Conservation (phyloP, 352 stramenopile genomes). For the Phytophthora uliginosa region DNA sequence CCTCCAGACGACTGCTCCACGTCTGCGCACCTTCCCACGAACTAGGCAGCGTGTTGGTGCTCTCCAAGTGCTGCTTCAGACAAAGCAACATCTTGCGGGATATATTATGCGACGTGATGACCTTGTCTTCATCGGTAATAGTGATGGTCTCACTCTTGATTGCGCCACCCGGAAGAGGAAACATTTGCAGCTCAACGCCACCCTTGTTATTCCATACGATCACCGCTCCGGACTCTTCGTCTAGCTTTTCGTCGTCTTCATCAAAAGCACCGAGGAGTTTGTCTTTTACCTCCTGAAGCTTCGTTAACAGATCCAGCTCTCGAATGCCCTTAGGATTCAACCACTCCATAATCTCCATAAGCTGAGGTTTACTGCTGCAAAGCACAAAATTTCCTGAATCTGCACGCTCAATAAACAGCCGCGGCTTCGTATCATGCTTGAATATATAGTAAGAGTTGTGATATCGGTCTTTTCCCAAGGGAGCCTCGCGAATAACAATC, state of each 20-base stretch:
- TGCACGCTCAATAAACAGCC: conserved; percentile 76
- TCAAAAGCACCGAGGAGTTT: conserved; percentile 39
- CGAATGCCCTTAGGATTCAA: conserved; percentile 82
- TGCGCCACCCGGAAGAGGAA: conserved; percentile 68
- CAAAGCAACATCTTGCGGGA: conserved; percentile 74
- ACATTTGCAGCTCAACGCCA: conserved; percentile 67
- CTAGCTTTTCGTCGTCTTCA: conserved; percentile 31
- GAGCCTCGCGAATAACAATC: conserved; percentile 74
- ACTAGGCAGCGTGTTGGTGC: conserved; percentile 57
- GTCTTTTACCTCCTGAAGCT: conserved; percentile 61
- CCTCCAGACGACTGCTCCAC: conserved; percentile 57
- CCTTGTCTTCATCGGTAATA: conserved; percentile 51
- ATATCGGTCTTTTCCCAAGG: conserved; percentile 77
- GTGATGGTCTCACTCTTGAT: conserved; percentile 57
- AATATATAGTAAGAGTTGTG: conserved; percentile 89
- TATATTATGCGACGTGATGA: conserved; percentile 56
- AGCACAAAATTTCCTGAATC: conserved; percentile 73
- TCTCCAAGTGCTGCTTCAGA: conserved; percentile 64
- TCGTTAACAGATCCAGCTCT: conserved; percentile 69
- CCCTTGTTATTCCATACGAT: conserved; percentile 43
- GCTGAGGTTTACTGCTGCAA: conserved; percentile 49
- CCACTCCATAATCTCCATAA: conserved; percentile 67
- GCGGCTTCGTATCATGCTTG: conserved; percentile 65
- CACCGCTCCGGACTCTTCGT: conserved; percentile 15
- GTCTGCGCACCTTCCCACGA: conserved; percentile 55